Evolutionary conservation across 441 rosid genomes (phyloP), one percentile per base, ranked within the genome.

Genomic region (Aquilaria agallochum): DNA sequence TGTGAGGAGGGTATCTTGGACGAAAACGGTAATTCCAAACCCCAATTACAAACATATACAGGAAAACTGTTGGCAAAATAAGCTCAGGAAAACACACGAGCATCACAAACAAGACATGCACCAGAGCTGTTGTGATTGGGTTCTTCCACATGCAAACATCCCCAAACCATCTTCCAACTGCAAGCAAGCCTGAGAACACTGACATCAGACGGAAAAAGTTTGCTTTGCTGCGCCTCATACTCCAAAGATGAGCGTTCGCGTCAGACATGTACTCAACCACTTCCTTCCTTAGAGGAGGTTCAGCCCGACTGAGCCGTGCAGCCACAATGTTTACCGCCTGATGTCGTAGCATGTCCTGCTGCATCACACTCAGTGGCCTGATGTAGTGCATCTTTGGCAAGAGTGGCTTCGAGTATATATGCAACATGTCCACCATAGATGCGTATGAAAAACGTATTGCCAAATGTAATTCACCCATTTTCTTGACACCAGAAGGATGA

Each of bases 181-280:
- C 66, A 0, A 91, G 56, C 51, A 91, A 56, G 58, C 95, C 79
- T 0, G 91, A 75, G 80, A 91, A 86, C 57, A 91, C 95, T 0
- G 89, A 60, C 80, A 69, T 85, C 59, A 95, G 67, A 44, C 97
- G 81, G 62, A 72, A 86, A 56, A 95, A 85, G 76, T 95, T 91
- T 5, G 97, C 97, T 75, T 91, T 82, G 83, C 99, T 91, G 61
- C 89, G 84, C 80, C 99, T 83, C 94, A 91, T 82, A 81, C 99
- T 95, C 96, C 96, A 95, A 14, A 89, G 72, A 77, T 91, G 99
- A 20, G 95, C 76, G 62, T 83, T 65, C n/a, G 88, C 83, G 76
- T 86, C 97, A 14, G 96, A 80, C 80, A 95, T 91, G 79, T 86
- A 88, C 59, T 91, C 97, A 2, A 91, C 77, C 2, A 95, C 87